A percentile compares a stretch with the other conserved stretches of the same genome.
Evolutionary conservation across 2,329 filamentous ascomycete genomes (phyloP).

Genomic region (Ophiostoma perfectum): DNA sequence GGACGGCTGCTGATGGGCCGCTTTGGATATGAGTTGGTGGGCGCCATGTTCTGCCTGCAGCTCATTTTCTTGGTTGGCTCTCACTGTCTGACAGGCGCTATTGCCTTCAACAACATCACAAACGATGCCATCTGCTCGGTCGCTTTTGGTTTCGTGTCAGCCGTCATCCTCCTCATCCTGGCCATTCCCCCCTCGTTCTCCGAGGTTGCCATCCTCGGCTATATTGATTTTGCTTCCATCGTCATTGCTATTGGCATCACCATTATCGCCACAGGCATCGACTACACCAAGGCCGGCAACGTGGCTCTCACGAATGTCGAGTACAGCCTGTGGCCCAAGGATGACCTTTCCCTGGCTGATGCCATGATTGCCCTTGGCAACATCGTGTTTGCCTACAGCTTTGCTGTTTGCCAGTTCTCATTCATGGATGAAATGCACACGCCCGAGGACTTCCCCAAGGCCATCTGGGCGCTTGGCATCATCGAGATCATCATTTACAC

Average conservation of each 20-base stretch:
- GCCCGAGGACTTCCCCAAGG: slow-evolving; percentile 9
- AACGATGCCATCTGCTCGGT: slow-evolving; percentile 13
- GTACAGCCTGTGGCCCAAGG: slow-evolving; percentile 10
- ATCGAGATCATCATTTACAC: slow-evolving; percentile 11
- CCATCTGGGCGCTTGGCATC: slow-evolving; percentile 11
- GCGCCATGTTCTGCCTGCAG: slow-evolving; percentile 12
- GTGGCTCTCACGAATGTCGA: slow-evolving; percentile 4
- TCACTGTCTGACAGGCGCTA: slow-evolving; percentile 12
- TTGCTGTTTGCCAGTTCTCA: slow-evolving; percentile 14
- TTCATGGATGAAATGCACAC: slow-evolving; percentile 16
- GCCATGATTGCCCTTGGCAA: slow-evolving; percentile 11
- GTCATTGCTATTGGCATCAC: slow-evolving; percentile 11
- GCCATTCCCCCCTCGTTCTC: slow-evolving; percentile 12
- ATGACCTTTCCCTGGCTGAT: slow-evolving; percentile 10
- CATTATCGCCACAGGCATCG: slow-evolving; percentile 5
- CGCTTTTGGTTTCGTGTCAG: slow-evolving; percentile 3
- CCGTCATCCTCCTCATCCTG: slow-evolving; percentile 7
- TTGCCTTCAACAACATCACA: slow-evolving; percentile 14
- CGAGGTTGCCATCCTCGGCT: slow-evolving; percentile 10
- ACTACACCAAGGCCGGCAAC: slow-evolving; percentile 4
- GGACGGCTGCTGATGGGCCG: slow-evolving; percentile 7
- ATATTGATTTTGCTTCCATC: slow-evolving; percentile 10
- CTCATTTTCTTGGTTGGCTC: slow-evolving; percentile 12
- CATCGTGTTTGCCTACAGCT: slow-evolving; percentile 12
- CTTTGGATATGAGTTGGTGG: slow-evolving; percentile 10